These are phyloP conservation scores for Vanderwaltozyma polyspora DNA, from an alignment of 805 yeast species.

Conservation along the genomic window DNA sequence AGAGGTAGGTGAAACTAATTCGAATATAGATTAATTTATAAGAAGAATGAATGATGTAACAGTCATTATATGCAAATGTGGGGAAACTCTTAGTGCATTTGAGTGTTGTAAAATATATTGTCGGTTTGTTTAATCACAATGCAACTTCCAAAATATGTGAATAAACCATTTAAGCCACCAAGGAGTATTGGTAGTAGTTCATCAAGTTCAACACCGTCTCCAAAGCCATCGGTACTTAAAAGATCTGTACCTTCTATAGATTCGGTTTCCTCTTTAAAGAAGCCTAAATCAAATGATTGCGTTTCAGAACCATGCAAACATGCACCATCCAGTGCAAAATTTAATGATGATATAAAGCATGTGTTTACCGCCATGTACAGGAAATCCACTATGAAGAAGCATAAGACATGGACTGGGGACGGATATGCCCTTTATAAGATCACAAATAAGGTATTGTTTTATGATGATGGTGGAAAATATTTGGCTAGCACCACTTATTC, in stretches of 20 bases:
- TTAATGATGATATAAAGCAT: not conserved
- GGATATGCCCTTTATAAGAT: slow-evolving; percentile 39
- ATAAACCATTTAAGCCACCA: slow-evolving; percentile 47
- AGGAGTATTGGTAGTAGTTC: slow-evolving; percentile 12
- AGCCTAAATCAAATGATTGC: not conserved
- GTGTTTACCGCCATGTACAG: slow-evolving; percentile 34
- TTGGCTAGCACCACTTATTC: slow-evolving; percentile 17
- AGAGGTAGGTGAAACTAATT: too few relatives aligned
- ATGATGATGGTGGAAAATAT: slow-evolving; percentile 20
- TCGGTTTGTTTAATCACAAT: too few relatives aligned
- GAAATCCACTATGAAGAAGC: slow-evolving; percentile 61
- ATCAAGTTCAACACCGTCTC: too few relatives aligned
- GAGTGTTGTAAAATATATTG: too few relatives aligned
- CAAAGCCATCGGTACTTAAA: not conserved
- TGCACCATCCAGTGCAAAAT: too few relatives aligned
- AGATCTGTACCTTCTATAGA: too few relatives aligned
- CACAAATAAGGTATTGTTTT: slow-evolving; percentile 14
- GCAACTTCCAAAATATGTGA: slow-evolving; percentile 23
- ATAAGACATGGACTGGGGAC: slow-evolving; percentile 94
- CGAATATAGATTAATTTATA: too few relatives aligned
- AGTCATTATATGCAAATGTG: too few relatives aligned
- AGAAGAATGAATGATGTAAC: too few relatives aligned
- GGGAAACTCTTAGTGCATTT: too few relatives aligned
- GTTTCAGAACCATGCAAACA: too few relatives aligned
- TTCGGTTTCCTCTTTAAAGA: too few relatives aligned